Percentiles rank a stretch among this genome's conserved stretches.
Evolutionary conservation across 306 rosid species (phyloP).

Genomic region (Citrullus mucosospermus): DNA sequence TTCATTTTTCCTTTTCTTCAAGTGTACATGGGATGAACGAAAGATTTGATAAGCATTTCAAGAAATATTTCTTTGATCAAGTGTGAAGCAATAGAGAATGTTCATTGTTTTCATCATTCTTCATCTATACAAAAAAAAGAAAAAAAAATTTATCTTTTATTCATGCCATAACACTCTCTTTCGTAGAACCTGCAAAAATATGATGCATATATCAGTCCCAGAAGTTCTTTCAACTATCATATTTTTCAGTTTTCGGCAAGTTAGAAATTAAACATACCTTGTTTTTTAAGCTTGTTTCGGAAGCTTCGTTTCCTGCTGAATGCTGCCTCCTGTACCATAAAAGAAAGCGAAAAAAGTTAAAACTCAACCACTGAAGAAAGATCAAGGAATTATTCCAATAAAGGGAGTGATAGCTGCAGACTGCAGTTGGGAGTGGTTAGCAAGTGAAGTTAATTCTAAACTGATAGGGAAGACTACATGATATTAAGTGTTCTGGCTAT

Average conservation of each 20-base stretch:
- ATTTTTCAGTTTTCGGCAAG: neutral
- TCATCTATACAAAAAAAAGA: neutral
- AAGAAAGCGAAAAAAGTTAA: constrained; percentile 1
- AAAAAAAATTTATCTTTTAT: neutral
- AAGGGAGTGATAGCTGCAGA: neutral
- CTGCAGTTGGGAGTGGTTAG: neutral
- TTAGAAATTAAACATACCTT: constrained; percentile 18
- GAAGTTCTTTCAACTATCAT: neutral
- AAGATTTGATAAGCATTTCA: neutral
- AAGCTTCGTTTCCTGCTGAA: constrained; percentile 95
- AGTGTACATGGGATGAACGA: neutral
- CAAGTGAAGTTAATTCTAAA: neutral
- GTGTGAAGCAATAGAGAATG: neutral
- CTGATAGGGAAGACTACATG: neutral
- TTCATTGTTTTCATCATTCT: neutral
- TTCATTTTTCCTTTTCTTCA: neutral
- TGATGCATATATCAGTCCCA: neutral
- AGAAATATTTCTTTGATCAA: neutral
- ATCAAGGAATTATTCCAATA: neutral
- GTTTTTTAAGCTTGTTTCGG: constrained; percentile 77
- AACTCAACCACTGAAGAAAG: neutral
- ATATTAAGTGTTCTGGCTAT: neutral
- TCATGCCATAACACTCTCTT: constrained; percentile 5
- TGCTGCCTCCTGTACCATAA: constrained; percentile 60
- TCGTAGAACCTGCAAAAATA: neutral